These are phyloP conservation scores for Aspergillus transmontanensis DNA, from an alignment of 2,329 filamentous ascomycete genomes.

Conservation along the genomic window DNA sequence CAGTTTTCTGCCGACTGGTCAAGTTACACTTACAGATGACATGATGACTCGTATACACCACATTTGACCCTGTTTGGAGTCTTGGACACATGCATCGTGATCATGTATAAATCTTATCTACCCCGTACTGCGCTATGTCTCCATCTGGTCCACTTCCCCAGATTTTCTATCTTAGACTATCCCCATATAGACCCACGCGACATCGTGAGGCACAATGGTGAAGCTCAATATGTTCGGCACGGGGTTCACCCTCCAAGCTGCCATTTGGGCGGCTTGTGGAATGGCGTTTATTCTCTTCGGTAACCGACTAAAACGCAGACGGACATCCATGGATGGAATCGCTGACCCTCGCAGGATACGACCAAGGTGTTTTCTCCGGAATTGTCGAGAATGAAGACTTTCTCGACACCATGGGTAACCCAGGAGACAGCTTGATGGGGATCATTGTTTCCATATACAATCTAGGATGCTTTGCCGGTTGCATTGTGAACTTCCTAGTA, in stretches of 20 bases:
- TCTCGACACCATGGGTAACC: conserved; percentile 43
- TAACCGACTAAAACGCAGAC: conserved; percentile 1
- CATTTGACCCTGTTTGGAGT: too few relatives aligned
- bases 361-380: conserved; percentile 54
- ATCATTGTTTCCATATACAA: conserved; percentile 51
- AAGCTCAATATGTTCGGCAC: conserved; percentile 28
- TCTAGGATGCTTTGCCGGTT: conserved; percentile 44
- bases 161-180: not conserved
- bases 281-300: conserved; percentile 32
- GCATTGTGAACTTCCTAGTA: conserved; percentile 35
- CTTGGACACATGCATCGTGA: not conserved
- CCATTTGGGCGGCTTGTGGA: conserved; percentile 23
- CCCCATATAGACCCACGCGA: not conserved
- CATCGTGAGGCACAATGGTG: conserved; percentile 17
- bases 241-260: conserved; percentile 24
- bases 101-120: not conserved
- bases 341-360: conserved; percentile 41
- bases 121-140: not conserved
- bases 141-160: not conserved
- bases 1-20: not conserved
- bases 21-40: not conserved
- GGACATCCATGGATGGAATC: not conserved
- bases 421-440: conserved; percentile 40
- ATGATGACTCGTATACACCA: too few relatives aligned
- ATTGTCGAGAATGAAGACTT: conserved; percentile 52